phyloP scores from a whole-genome alignment of 768 basidiomycete genomes.

The Rhizopogon rudus region DNA sequence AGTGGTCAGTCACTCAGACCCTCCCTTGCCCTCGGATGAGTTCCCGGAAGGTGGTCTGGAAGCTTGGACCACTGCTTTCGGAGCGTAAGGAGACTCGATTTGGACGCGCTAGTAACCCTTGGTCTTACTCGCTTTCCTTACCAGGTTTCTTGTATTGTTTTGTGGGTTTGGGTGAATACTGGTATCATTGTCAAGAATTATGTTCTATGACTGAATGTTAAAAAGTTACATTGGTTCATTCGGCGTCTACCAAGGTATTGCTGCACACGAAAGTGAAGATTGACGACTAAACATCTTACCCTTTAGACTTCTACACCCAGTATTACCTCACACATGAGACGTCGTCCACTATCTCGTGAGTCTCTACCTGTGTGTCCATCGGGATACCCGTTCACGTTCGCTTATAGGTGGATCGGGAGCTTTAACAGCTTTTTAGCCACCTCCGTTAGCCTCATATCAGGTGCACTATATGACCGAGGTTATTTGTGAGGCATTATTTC shows the following conservation, averaged over 20 bases:
- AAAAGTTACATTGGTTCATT: slow-evolving; percentile 29
- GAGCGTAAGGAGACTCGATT: slow-evolving; percentile 15
- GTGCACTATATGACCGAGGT: slow-evolving; percentile 47
- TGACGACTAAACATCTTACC: neutral
- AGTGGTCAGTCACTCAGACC: neutral
- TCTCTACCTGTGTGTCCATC: neutral
- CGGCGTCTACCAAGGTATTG: slow-evolving; percentile 36
- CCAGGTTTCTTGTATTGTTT: slow-evolving; percentile 26
- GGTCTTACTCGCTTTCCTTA: neutral
- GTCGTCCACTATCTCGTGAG: slow-evolving; percentile 33
- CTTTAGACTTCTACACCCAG: slow-evolving; percentile 33
- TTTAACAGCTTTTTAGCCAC: slow-evolving; percentile 37
- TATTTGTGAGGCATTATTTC: slow-evolving; percentile 33
- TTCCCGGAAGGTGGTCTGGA: slow-evolving; percentile 25
- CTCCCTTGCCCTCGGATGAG: neutral
- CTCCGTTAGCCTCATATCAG: slow-evolving; percentile 34
- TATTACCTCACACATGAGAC: slow-evolving; percentile 29
- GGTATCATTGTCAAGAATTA: neutral
- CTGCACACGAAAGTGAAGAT: neutral
- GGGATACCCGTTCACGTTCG: neutral
- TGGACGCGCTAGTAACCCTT: too few relatives aligned
- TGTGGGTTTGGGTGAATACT: slow-evolving; percentile 27
- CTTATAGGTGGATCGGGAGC: slow-evolving; percentile 40
- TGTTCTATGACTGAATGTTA: neutral
- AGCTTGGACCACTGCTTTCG: slow-evolving; percentile 21